Evolutionary conservation across 139 green algal genomes (phyloP).

Genomic region (Ettlia oleoabundans): DNA sequence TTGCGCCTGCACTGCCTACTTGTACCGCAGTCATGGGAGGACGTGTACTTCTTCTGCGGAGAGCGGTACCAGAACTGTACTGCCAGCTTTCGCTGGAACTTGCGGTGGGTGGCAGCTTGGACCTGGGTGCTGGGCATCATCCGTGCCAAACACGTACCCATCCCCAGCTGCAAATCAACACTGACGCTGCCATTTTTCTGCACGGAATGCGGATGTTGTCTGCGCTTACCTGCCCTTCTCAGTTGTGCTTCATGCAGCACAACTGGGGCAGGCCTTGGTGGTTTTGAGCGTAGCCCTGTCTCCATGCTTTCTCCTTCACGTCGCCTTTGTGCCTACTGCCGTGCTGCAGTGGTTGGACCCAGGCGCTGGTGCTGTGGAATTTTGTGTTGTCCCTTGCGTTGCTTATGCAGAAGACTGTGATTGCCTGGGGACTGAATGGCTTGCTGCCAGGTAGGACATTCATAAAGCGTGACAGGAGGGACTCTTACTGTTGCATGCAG

Average conservation of each 20-base stretch:
- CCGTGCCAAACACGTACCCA: too few species aligned
- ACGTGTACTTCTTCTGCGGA: slow-evolving; percentile 87
- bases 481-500: neutral
- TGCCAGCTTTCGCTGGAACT: slow-evolving; percentile 78
- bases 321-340: neutral
- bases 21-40: slow-evolving; percentile 28
- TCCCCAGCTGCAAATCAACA: too few species aligned
- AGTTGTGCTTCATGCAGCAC: neutral
- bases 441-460: slow-evolving; percentile 63
- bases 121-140: too few species aligned
- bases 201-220: too few species aligned
- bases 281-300: neutral
- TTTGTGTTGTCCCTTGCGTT: slow-evolving; percentile 71
- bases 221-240: too few species aligned
- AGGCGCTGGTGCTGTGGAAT: slow-evolving; percentile 76
- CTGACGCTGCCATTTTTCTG: too few species aligned
- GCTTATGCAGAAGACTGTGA: slow-evolving; percentile 66
- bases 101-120: too few species aligned
- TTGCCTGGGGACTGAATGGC: slow-evolving; percentile 67
- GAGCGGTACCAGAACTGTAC: slow-evolving; percentile 71
- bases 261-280: neutral
- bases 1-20: too few species aligned
- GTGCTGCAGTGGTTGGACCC: slow-evolving; percentile 61
- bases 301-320: neutral
- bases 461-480: neutral